Conservation (phyloP, 805 yeast genomes). For the Ogataea methylovora region DNA sequence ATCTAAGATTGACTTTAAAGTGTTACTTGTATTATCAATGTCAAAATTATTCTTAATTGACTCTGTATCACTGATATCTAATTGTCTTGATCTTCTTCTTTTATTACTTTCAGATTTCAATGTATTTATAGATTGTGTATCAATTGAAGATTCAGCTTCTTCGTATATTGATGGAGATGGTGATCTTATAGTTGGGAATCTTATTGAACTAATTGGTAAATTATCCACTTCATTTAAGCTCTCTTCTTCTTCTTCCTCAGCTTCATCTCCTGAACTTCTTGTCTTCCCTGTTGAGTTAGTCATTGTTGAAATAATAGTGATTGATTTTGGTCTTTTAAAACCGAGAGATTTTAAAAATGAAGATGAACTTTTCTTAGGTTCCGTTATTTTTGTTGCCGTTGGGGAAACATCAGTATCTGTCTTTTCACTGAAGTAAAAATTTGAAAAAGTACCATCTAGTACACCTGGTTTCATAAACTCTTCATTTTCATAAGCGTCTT, state of each 20-base stretch:
- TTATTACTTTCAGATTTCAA: too few species aligned
- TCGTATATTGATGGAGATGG: neutral
- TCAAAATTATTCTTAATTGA: too few species aligned
- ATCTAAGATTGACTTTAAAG: neutral
- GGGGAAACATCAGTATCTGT: neutral
- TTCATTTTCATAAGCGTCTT: too few species aligned
- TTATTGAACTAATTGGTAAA: neutral
- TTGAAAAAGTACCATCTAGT: conserved; percentile 4
- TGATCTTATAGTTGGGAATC: neutral
- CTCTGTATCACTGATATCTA: too few species aligned
- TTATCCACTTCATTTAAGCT: neutral
- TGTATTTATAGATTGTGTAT: too few species aligned
- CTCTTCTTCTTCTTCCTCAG: neutral
- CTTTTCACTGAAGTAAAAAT: conserved; percentile 10
- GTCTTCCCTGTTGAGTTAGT: conserved; percentile 9
- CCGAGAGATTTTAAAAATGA: conserved; percentile 1
- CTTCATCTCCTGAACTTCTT: conserved; percentile 1
- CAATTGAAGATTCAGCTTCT: too few species aligned
- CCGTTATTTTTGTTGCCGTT: too few species aligned
- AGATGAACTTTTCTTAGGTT: too few species aligned
- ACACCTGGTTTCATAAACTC: neutral
- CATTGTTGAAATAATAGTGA: conserved; percentile 14
- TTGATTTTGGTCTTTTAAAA: conserved; percentile 5
- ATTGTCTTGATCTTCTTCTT: too few species aligned
- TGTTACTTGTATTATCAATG: too few species aligned